These are phyloP conservation scores for Berberis vulgaris DNA, from an alignment of 164 flowering plant species.

Conservation along the genomic window DNA sequence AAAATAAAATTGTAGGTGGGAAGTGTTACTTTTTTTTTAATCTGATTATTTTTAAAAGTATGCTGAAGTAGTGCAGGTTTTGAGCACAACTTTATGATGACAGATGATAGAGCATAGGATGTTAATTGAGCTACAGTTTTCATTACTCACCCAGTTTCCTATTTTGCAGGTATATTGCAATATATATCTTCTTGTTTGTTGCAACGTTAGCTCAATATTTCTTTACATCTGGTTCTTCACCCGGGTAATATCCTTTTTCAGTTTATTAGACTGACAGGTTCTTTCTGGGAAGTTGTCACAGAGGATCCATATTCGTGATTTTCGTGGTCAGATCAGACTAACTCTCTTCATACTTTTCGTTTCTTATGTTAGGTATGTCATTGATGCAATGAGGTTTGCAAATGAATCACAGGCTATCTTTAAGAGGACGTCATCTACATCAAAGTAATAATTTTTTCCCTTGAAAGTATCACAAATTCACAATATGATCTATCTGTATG, in stretches of 20 bases:
- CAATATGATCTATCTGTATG: no score
- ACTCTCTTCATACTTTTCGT: background rate
- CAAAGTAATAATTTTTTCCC: constrained; percentile 47
- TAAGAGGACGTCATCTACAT: constrained; percentile 25
- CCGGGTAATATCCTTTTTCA: constrained; percentile 53
- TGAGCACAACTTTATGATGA: no score
- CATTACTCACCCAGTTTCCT: background rate
- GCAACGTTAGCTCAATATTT: constrained; percentile 76
- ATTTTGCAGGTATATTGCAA: constrained; percentile 59
- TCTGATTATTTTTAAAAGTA: no score
- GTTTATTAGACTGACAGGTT: background rate
- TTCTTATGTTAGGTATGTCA: constrained; percentile 47
- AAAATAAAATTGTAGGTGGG: no score
- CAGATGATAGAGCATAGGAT: no score
- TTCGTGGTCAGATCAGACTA: background rate
- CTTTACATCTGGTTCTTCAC: constrained; percentile 75
- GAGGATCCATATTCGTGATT: background rate
- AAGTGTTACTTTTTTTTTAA: no score
- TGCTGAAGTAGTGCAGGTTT: no score
- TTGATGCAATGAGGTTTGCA: constrained; percentile 70
- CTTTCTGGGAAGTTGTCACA: background rate
- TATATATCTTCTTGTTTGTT: constrained; percentile 49
- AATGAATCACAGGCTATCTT: constrained; percentile 38
- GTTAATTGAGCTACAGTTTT: no score
- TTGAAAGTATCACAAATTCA: background rate